Evolutionary conservation across 306 rosid species (phyloP), one percentile per base, ranked within the genome.

Genomic region (Quillaja saponaria): DNA sequence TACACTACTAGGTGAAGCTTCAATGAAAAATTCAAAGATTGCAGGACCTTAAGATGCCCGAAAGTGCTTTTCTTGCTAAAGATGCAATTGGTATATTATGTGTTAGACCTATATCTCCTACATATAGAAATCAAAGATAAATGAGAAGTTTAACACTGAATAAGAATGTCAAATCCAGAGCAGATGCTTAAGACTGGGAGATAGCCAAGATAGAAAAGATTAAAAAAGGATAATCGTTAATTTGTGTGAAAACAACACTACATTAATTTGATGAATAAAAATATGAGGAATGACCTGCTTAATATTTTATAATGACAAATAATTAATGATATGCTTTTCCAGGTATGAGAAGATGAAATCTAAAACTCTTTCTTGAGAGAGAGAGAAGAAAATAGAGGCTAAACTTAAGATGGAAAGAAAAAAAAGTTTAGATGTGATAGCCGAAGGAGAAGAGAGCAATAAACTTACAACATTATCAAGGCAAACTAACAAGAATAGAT

Each of bases 161-260:
- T 17, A 65, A 54, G 49, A 59, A 62, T 25, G 19, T 38, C 72
- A 69, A 58, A 58, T 33, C 76, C 10, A 74, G 21, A 77, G 76
- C 82, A 37, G 74, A 79, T 75, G 66, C 71, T n/a, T n/a, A n/a
- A n/a, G n/a, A n/a, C 64, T 81, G 90, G 85, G 76, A 83, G 74
- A 81, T 63, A 73, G 73, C 81, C 46, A 66, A 73, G 85, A 64
- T 68, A 71, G 77, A 66, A 49, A 77, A 73, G 76, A 78, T 83
- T 59, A 82, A 66, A 34, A 75, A 63, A 44, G 48, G 84, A 90
- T 85, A 77, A 80, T 16, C 31, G 13, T 39, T 39, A 39, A 39
- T 18, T 15, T 59, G 47, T 58, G 47, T 33, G 28, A 39, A 39
- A 12, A 8, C 12, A 12, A 39, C 13, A 6, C 40, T n/a, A n/a